These are phyloP conservation scores for Amorphotheca resinae DNA, from an alignment of 495 filamentous ascomycete genomes.

Conservation along the genomic window DNA sequence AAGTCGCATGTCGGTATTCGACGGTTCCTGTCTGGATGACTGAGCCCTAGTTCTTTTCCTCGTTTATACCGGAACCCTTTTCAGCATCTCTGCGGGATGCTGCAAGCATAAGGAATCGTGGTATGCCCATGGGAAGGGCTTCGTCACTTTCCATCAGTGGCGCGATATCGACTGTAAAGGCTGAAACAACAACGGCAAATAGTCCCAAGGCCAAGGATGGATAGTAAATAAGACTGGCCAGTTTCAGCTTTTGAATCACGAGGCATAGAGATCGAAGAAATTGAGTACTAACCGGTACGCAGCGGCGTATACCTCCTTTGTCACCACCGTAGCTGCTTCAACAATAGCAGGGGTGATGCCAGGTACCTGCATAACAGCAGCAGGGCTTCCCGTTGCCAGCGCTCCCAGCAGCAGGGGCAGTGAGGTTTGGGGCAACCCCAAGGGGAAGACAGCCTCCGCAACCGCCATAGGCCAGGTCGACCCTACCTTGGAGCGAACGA, in stretches of 20 bases:
- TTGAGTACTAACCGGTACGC: constrained; percentile 29
- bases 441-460: constrained; percentile 23
- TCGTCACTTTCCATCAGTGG: background rate
- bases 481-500: constrained; percentile 34
- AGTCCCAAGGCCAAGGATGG: background rate
- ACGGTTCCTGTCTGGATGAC: too few relatives aligned
- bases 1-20: too few relatives aligned
- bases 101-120: too few relatives aligned
- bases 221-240: background rate
- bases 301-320: constrained; percentile 29
- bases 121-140: too few relatives aligned
- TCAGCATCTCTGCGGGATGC: too few relatives aligned
- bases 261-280: background rate
- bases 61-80: too few relatives aligned
- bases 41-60: too few relatives aligned
- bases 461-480: constrained; percentile 29
- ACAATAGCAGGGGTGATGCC: constrained; percentile 26
- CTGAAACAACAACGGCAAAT: background rate
- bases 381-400: constrained; percentile 19
- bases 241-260: background rate
- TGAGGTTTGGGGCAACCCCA: constrained; percentile 28
- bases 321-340: constrained; percentile 27
- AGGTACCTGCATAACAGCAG: constrained; percentile 18
- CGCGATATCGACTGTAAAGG: background rate
- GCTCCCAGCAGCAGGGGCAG: constrained; percentile 25